Conservation (phyloP, 345 rosid genomes). For the Salix caprea region DNA sequence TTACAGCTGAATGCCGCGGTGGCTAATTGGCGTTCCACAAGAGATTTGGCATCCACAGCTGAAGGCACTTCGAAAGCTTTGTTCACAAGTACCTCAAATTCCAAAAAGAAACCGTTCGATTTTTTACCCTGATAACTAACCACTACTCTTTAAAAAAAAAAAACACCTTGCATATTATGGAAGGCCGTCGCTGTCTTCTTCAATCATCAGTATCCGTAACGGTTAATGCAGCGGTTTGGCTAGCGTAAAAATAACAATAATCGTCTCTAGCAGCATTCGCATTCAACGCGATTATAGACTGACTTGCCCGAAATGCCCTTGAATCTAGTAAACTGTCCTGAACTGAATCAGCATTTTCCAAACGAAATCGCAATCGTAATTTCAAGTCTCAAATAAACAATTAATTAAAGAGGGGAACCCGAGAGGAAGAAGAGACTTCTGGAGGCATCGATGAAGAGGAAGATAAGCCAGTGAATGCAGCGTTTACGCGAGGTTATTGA, state of each 20-base stretch:
- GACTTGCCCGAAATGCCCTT: slow-evolving; percentile 67
- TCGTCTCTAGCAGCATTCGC: slow-evolving; percentile 51
- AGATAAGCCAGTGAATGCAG: slow-evolving; percentile 27
- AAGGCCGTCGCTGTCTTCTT: slow-evolving; percentile 47
- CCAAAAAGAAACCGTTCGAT: background rate
- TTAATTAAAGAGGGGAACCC: slow-evolving; percentile 31
- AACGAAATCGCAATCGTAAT: background rate
- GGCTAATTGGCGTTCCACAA: slow-evolving; percentile 77
- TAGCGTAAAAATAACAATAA: slow-evolving; percentile 66
- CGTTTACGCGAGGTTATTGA: slow-evolving; percentile 8
- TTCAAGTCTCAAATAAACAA: background rate
- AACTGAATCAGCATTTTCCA: slow-evolving; percentile 31
- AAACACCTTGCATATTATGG: slow-evolving; percentile 39
- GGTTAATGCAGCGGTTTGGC: slow-evolving; percentile 52
- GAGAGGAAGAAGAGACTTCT: slow-evolving; percentile 35
- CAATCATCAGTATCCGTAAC: slow-evolving; percentile 54
- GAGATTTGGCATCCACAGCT: slow-evolving; percentile 41
- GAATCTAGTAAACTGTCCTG: slow-evolving; percentile 51
- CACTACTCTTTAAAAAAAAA: background rate
- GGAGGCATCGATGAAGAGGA: slow-evolving; percentile 47
- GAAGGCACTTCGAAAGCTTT: slow-evolving; percentile 58
- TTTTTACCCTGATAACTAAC: background rate
- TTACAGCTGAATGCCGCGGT: slow-evolving; percentile 57
- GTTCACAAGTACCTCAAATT: slow-evolving; percentile 60
- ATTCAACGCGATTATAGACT: slow-evolving; percentile 73